phyloP scores from a whole-genome alignment of 495 filamentous ascomycete genomes.

The Penicillium simplicissimum region DNA sequence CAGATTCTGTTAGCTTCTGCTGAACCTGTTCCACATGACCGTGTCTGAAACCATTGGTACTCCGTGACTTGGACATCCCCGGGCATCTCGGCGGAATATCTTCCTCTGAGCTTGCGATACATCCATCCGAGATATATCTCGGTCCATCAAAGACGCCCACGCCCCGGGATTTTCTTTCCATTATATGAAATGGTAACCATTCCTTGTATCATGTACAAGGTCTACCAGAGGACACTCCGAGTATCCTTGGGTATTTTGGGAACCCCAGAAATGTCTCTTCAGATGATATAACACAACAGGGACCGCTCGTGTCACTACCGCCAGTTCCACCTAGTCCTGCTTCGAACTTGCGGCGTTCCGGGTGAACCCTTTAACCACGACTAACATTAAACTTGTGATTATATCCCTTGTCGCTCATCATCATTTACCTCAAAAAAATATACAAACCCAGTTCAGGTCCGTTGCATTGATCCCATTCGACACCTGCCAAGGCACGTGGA shows the following conservation, averaged over 20 bases:
- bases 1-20: too few relatives aligned
- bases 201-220: too few relatives aligned
- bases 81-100: neutral
- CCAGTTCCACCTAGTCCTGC: conserved; percentile 12
- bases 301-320: conserved; percentile 18
- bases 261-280: neutral
- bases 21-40: conserved; percentile 16
- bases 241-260: too few relatives aligned
- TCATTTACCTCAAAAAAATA: neutral
- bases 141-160: too few relatives aligned
- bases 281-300: conserved; percentile 26
- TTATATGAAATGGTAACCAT: too few relatives aligned
- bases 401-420: neutral
- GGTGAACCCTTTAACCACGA: neutral
- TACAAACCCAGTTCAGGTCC: neutral
- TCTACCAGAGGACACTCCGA: too few relatives aligned
- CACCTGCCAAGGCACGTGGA: neutral
- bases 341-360: conserved; percentile 3
- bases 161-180: too few relatives aligned
- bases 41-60: conserved; percentile 22
- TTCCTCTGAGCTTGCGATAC: neutral
- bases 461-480: neutral
- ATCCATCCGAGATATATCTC: too few relatives aligned
- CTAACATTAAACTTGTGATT: neutral
- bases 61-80: neutral